A percentile compares a stretch with the other conserved stretches of the same genome.
phyloP scores from a whole-genome alignment of 176 grass and related monocot species.

The Miscanthus lutarioriparius region DNA sequence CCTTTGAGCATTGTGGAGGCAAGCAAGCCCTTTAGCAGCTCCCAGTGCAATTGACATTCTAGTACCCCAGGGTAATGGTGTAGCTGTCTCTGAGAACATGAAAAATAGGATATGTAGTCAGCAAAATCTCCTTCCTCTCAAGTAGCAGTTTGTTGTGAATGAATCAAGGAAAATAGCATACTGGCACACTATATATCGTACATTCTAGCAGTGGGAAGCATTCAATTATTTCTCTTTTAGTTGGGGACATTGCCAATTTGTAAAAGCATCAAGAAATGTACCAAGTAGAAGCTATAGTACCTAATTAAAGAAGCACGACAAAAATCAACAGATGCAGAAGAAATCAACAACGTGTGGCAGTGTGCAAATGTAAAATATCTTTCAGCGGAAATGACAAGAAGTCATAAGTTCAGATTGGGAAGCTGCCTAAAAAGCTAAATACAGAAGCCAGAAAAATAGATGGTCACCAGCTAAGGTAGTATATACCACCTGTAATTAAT shows the following conservation, averaged over 20 bases:
- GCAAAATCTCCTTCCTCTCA: background rate
- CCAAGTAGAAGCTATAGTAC: background rate
- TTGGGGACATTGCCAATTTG: background rate
- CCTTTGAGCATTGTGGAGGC: constrained; percentile 90
- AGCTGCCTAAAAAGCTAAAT: background rate
- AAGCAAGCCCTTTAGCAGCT: constrained; percentile 95
- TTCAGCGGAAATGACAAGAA: background rate
- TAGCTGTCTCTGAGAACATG: constrained; percentile 62
- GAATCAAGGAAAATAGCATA: background rate
- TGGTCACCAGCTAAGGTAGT: background rate
- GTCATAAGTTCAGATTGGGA: background rate
- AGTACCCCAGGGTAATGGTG: constrained; percentile 80
- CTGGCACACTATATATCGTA: background rate
- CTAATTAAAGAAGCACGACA: background rate
- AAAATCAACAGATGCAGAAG: background rate
- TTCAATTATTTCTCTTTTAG: background rate
- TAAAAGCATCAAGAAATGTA: background rate
- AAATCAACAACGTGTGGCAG: background rate
- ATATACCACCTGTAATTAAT: background rate
- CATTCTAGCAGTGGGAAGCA: constrained; percentile 4
- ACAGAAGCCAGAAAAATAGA: background rate
- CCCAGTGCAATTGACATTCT: constrained; percentile 98
- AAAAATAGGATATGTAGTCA: constrained; percentile 16
- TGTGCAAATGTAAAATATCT: background rate
- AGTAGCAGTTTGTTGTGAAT: background rate